Conservation (phyloP, 148 eudicot genomes). For the Beta vulgaris region DNA sequence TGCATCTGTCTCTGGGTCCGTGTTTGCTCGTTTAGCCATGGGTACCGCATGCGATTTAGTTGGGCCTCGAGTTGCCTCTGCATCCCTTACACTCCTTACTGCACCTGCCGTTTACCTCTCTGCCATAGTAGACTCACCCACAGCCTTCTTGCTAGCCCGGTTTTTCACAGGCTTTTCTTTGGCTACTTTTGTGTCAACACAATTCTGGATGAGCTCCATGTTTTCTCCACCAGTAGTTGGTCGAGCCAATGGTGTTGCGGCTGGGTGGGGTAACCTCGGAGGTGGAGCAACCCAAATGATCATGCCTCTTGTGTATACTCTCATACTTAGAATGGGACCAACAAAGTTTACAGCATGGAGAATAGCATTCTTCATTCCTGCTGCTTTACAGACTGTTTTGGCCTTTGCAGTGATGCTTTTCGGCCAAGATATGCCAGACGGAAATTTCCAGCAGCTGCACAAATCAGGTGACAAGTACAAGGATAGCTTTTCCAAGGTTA, state of each 20-base stretch:
- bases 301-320: slow-evolving; percentile 66
- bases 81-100: slow-evolving; percentile 60
- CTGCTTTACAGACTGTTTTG: slow-evolving; percentile 49
- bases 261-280: slow-evolving; percentile 94
- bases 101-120: slow-evolving; percentile 64
- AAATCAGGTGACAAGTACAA: slow-evolving; percentile 51
- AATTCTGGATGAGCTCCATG: slow-evolving; percentile 98
- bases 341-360: slow-evolving; percentile 66
- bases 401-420: slow-evolving; percentile 55
- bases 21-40: slow-evolving; percentile 72
- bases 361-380: slow-evolving; percentile 71
- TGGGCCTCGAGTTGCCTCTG: slow-evolving; percentile 77
- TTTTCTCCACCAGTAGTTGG: slow-evolving; percentile 66
- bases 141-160: slow-evolving; percentile 48
- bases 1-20: slow-evolving; percentile 76
- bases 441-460: slow-evolving; percentile 45
- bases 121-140: slow-evolving; percentile 33
- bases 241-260: slow-evolving; percentile 69
- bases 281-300: slow-evolving; percentile 85
- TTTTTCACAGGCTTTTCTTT: slow-evolving; percentile 80
- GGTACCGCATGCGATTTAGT: slow-evolving; percentile 75
- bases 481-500: slow-evolving; percentile 38
- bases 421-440: slow-evolving; percentile 77
- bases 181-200: slow-evolving; percentile 87
- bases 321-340: slow-evolving; percentile 42